Evolutionary conservation across 495 filamentous ascomycete genomes (phyloP), one percentile per base, ranked within the genome.

Genomic region (Lindgomyces ingoldianus): DNA sequence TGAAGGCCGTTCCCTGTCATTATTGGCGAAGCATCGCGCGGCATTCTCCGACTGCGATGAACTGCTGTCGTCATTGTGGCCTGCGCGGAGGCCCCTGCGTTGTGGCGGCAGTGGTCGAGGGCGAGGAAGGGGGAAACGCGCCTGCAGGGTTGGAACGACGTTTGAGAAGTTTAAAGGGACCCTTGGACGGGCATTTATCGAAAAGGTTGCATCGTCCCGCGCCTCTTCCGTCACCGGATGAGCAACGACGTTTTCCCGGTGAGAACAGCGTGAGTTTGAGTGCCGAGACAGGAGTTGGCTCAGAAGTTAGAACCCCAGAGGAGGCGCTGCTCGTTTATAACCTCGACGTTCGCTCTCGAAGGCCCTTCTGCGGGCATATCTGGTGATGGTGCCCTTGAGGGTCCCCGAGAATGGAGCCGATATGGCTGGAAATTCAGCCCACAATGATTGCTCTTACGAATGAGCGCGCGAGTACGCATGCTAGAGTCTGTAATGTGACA

Each of bases 281-380:
- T 29, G 10, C 49, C 30, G 49, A 27, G 24, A 52, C 24, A 11
- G 12, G 16, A 27, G 18, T 2, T 27, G 1, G 25, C 3, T 16
- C 22, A 12, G 6, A 8, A 27, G 8, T 19, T 24, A 8, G 44
- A 22, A 19, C 14, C 8, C n/a, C 25, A 42, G 36, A 57, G 54
- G 54, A 25, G 39, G n/a, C 39, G 54, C 39, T 25, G 4, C 22
- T 49, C 30, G 54, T 42, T 57, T 46, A 57, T 46, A 46, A 22
- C 52, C 1, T 56, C 52, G 33, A 19, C 30, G n/a, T 48, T 18
- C 8, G 45, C 4, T 48, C 8, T 19, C 52, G 33, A 56, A 56
- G 52, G 52, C 29, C 52, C 52, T 39, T 56, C 36, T 56, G 30
- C 52, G 52, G 49, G 22, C 49, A 8, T 25, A 29, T 27, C 24